These are phyloP conservation scores for Brassica juncea DNA, from an alignment of 345 rosid genomes.

Conservation along the genomic window DNA sequence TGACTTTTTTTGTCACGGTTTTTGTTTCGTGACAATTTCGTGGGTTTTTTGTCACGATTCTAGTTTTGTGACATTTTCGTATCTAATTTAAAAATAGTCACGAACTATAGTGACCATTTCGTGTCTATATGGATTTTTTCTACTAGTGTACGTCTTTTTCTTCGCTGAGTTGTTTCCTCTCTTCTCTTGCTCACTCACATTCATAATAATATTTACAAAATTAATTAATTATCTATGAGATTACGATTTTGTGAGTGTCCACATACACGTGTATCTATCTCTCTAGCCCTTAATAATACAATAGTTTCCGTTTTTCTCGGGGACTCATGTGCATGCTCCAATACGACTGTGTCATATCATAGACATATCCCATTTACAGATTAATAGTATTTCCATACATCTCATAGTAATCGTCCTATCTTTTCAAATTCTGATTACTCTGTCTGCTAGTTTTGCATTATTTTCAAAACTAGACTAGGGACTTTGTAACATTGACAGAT, in stretches of 20 bases:
- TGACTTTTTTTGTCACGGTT: too few species aligned
- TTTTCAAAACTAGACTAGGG: constrained; percentile 36
- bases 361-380: constrained; percentile 14
- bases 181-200: neutral
- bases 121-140: too few species aligned
- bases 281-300: constrained; percentile 9
- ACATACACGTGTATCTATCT: constrained; percentile 39
- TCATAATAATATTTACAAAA: constrained; percentile 1
- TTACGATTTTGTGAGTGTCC: constrained; percentile 20
- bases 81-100: too few species aligned
- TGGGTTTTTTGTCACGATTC: too few species aligned
- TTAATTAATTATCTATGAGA: neutral
- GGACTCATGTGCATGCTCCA: constrained; percentile 38
- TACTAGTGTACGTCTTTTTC: constrained; percentile 28
- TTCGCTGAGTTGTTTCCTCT: constrained; percentile 25
- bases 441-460: constrained; percentile 25
- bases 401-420: neutral
- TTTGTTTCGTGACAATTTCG: too few species aligned
- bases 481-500: constrained; percentile 24
- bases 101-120: too few species aligned
- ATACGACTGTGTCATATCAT: constrained; percentile 19
- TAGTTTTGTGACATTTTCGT: too few species aligned
- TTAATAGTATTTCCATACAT: neutral
- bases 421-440: constrained; percentile 8
- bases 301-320: constrained; percentile 39